Base-by-base conservation (phyloP, 306 rosid species). In the Acacia crassicarpa region DNA sequence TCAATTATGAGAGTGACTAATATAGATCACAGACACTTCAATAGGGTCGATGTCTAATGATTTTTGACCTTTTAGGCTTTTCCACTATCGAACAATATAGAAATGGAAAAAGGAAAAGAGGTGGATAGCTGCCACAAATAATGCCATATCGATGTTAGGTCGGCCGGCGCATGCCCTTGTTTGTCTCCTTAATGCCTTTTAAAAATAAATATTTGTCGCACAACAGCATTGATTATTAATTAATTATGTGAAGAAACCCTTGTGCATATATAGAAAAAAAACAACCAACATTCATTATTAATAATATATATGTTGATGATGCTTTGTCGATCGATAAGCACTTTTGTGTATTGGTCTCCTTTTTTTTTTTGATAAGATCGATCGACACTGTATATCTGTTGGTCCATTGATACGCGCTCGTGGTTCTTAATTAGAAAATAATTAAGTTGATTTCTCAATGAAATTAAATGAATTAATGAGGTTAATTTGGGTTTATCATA, bases 291-390 rank as follows among this genome's bases (percentile, higher is more conserved):
- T 7, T 38, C 27, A n/a, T 40, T 38, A 4, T 9, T 40, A 14
- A 38, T 67, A 2, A n/a, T n/a, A n/a, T n/a, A n/a, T n/a, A n/a
- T n/a, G n/a, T n/a, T 8, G 71, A 8, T 40, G 73, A 40, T 40
- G 30, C 43, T 67, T 67, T 38, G 72, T 67, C 49, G 49, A 67
- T 67, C 49, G 72, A 67, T 67, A 67, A 35, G 72, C n/a, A 67
- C 48, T 35, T 38, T 20, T 8, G 59, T 56, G 25, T 4, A 23
- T 20, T 38, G 51, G 32, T 40, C 72, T 19, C 73, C 63, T 20
- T 58, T 40, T 67, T 67, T 30, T 35, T 67, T 67, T 30, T 35
- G 70, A 65, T 32, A 65, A 7, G 23, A 32, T 32, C 4, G 23
- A 32, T 32, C 4, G 35, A 33, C 32, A 10, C 6, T 19, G 2